Base-by-base conservation (phyloP, 768 basidiomycete species). In the Crucibulum laeve region DNA sequence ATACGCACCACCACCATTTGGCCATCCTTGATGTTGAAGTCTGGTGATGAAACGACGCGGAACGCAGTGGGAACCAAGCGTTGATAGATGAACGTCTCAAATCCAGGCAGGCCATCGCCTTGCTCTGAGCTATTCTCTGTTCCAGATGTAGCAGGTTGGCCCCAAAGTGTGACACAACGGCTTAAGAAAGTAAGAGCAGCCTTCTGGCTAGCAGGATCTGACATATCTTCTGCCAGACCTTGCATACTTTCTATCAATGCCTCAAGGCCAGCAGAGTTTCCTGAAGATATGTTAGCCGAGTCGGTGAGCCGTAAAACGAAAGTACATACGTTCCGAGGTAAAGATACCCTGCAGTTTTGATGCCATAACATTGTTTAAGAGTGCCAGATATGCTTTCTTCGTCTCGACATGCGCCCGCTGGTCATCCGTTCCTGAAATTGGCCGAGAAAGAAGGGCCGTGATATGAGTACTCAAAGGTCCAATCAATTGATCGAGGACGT, bases 51-150 rank as follows among this genome's bases (percentile, higher is more conserved):
- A 1, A 91, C 79, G 3, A 97, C 79, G 5, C 81, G 75, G 62
- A 99, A 96, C 18, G 84, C 85, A 2, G 80, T 68, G 8, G 91
- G 89, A 40, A 98, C 70, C 25, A 95, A 64, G 10, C 83, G 79
- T 48, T 93, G 87, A 55, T 98, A 98, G 23, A 95, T 77, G 59
- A 94, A 94, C 11, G 80, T 77, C 52, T 97, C 93, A 52, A 96
- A 97, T 1, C 95, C 94, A 8, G 92, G 91, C 34, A 98, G 63
- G 8, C 71, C 66, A 40, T 63, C 63, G 45, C 26, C 67, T 58
- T 11, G 46, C 32, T 54, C 53, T 19, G 54, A 58, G 13, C 69
- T 68, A 39, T 70, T 68, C 17, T 71, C 62, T 2, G 54, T 13
- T 5, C 18, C 50, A 2, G 57, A 35, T 18, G 57, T 40, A 21